Conservation (phyloP, 805 yeast genomes). For the Suhomyces emberorum region DNA sequence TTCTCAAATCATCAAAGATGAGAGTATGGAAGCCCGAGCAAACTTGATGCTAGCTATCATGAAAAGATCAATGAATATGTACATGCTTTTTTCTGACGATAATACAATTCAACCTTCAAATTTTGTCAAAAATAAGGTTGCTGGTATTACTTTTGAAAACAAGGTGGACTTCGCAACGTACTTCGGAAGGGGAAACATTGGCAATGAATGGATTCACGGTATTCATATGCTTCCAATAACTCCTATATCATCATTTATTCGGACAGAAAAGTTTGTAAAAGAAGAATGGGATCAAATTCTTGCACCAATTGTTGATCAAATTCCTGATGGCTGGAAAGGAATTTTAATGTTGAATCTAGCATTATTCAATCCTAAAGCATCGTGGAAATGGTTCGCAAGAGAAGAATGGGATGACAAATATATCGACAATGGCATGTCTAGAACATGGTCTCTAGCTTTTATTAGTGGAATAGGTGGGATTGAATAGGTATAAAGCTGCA, state of each 20-base stretch:
- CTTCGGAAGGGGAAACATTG: conserved; percentile 61
- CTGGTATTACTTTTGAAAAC: conserved; percentile 73
- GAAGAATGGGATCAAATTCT: conserved; percentile 64
- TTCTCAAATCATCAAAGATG: conserved; percentile 55
- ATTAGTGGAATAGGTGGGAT: conserved; percentile 56
- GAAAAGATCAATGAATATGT: conserved; percentile 50
- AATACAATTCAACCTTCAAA: conserved; percentile 54
- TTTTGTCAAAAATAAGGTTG: conserved; percentile 61
- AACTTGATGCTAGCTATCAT: conserved; percentile 60
- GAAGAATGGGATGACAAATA: conserved; percentile 49
- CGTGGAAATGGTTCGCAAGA: conserved; percentile 46
- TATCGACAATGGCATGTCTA: conserved; percentile 81
- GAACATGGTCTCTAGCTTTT: conserved; percentile 82
- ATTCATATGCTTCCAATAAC: conserved; percentile 77
- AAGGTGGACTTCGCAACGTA: conserved; percentile 72
- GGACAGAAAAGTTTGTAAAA: conserved; percentile 50
- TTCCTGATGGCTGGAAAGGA: conserved; percentile 72
- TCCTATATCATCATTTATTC: conserved; percentile 59
- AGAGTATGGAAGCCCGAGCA: conserved; percentile 50
- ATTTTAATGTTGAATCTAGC: conserved; percentile 73
- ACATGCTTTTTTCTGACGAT: conserved; percentile 52
- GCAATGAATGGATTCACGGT: conserved; percentile 67
- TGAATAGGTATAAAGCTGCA: no score
- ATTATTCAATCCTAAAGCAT: conserved; percentile 57
- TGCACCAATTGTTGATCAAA: conserved; percentile 39